Evolutionary conservation across 768 basidiomycete species (phyloP).

Genomic region (Boletus tomentosulus): DNA sequence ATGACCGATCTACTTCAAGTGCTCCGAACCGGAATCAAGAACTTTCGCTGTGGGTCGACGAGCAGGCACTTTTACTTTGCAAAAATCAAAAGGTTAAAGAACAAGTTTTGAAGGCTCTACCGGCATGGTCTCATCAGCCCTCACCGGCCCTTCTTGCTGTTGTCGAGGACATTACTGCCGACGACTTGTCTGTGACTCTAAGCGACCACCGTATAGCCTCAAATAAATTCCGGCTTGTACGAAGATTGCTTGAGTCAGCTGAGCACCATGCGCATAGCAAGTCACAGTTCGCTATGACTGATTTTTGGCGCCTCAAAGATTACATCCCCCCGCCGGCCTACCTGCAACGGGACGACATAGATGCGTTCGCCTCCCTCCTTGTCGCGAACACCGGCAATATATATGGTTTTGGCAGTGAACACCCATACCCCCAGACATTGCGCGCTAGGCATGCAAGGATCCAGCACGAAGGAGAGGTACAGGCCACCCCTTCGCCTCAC

Average conservation of each 20-base stretch:
- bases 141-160: conserved; percentile 43
- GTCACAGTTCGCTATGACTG: conserved; percentile 48
- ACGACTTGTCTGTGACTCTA: conserved; percentile 51
- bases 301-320: conserved; percentile 85
- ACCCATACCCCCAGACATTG: conserved; percentile 40
- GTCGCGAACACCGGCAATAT: conserved; percentile 56
- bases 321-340: conserved; percentile 55
- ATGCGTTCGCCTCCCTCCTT: conserved; percentile 69
- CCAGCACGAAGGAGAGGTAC: conserved; percentile 12
- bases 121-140: conserved; percentile 73
- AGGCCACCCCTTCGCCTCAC: conserved; percentile 34
- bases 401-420: conserved; percentile 55
- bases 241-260: conserved; percentile 53
- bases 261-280: conserved; percentile 35
- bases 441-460: conserved; percentile 33
- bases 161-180: conserved; percentile 42
- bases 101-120: conserved; percentile 53
- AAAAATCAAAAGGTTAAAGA: conserved; percentile 34
- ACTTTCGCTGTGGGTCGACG: conserved; percentile 63
- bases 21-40: conserved; percentile 40
- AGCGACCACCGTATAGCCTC: conserved; percentile 56
- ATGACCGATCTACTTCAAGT: conserved; percentile 39
- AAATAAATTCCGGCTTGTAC: conserved; percentile 75
- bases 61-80: conserved; percentile 42
- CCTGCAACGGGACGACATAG: conserved; percentile 63